A percentile compares a stretch with the other conserved stretches of the same genome.
These are phyloP conservation scores for Termitomyces sp. DNA, from an alignment of 768 basidiomycete genomes.

Conservation along the genomic window DNA sequence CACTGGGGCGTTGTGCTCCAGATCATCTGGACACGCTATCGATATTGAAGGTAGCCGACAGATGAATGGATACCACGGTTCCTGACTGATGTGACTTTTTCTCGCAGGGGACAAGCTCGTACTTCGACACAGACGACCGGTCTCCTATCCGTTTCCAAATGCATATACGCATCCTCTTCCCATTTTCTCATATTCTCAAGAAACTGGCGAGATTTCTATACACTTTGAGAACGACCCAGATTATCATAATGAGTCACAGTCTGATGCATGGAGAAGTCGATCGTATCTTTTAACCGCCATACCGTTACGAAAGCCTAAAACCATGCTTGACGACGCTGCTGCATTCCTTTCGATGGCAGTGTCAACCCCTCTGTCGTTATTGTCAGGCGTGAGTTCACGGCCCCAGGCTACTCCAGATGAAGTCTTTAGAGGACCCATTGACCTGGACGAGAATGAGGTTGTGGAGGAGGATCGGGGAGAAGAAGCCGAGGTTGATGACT, in stretches of 20 bases:
- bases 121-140: slow-evolving; percentile 70
- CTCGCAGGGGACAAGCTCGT: slow-evolving; percentile 57
- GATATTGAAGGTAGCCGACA: slow-evolving; percentile 61
- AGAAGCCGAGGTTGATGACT: slow-evolving; percentile 77
- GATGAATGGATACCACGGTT: neutral
- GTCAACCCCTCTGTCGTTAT: slow-evolving; percentile 50
- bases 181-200: slow-evolving; percentile 52
- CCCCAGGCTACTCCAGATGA: slow-evolving; percentile 56
- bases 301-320: slow-evolving; percentile 62
- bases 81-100: neutral
- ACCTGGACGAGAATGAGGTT: slow-evolving; percentile 73
- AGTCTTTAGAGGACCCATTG: slow-evolving; percentile 63
- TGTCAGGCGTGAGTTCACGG: slow-evolving; percentile 33
- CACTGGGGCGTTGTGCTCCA: slow-evolving; percentile 71
- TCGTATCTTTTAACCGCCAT: slow-evolving; percentile 61
- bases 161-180: slow-evolving; percentile 73
- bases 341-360: slow-evolving; percentile 60
- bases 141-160: slow-evolving; percentile 77
- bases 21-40: slow-evolving; percentile 75
- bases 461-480: slow-evolving; percentile 74
- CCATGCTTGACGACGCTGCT: slow-evolving; percentile 68
- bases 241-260: slow-evolving; percentile 39
- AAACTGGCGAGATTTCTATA: slow-evolving; percentile 55
- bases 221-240: slow-evolving; percentile 60
- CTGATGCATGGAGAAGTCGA: slow-evolving; percentile 52